These are phyloP conservation scores for Cylindrotheca closterium DNA, from an alignment of 108 stramenopile species.

Conservation along the genomic window DNA sequence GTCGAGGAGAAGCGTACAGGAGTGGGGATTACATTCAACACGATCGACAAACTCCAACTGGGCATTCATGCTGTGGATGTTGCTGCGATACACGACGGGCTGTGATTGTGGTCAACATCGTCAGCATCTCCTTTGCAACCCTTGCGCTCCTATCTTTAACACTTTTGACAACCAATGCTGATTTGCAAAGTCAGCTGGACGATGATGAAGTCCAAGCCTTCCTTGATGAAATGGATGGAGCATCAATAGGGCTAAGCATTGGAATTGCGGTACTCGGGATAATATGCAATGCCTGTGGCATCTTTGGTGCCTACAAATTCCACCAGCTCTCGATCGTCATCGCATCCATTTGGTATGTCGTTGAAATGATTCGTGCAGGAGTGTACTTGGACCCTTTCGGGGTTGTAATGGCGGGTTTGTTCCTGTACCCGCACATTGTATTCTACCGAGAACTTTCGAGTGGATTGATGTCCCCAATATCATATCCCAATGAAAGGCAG, in stretches of 20 bases:
- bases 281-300: constrained; percentile 12
- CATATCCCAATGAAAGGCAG: constrained; percentile 31
- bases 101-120: constrained; percentile 34
- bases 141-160: constrained; percentile 6
- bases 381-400: constrained; percentile 2
- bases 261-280: constrained; percentile 1
- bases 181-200: constrained; percentile 10
- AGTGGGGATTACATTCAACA: constrained; percentile 8
- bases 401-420: constrained; percentile 18
- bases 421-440: constrained; percentile 35
- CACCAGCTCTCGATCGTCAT: constrained; percentile 3
- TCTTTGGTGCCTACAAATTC: constrained; percentile 23
- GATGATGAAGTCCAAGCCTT: constrained; percentile 21
- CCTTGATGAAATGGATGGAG: constrained; percentile 3
- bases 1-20: not conserved
- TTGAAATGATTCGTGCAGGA: constrained; percentile 2
- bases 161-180: not conserved
- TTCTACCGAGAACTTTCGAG: constrained; percentile 33
- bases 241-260: constrained; percentile 1
- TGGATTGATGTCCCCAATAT: constrained; percentile 32
- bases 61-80: constrained; percentile 29
- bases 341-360: constrained; percentile 13
- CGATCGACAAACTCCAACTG: not conserved
- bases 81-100: constrained; percentile 52
- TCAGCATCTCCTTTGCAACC: constrained; percentile 24